These are phyloP conservation scores for Pichia sp. DNA, from an alignment of 1,139 yeast genomes.

Conservation along the genomic window DNA sequence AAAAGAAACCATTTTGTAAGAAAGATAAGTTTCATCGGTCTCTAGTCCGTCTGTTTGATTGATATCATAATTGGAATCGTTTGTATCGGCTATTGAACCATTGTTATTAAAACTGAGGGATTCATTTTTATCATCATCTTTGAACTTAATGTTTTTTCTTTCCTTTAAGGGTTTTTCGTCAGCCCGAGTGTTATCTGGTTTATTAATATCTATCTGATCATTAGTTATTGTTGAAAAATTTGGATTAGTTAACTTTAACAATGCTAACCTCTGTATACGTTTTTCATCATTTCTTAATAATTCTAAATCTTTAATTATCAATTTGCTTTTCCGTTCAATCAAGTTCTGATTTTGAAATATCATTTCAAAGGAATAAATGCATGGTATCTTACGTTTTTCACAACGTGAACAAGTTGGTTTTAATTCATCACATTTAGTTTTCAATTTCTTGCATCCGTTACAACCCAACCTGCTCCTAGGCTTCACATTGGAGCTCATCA, in stretches of 20 bases:
- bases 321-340: constrained; percentile 1
- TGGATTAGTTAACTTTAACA: background rate
- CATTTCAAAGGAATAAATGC: constrained; percentile 14
- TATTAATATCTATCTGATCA: background rate
- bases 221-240: background rate
- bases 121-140: background rate
- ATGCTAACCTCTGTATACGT: background rate
- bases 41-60: background rate
- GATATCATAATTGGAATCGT: no score
- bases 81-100: background rate
- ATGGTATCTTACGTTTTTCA: constrained; percentile 4
- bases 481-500: background rate
- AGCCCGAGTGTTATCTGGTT: background rate
- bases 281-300: constrained; percentile 4
- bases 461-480: constrained; percentile 15
- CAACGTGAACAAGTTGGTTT: constrained; percentile 14
- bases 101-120: background rate
- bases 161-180: background rate
- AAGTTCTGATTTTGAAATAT: constrained; percentile 13
- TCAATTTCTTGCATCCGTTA: constrained; percentile 12
- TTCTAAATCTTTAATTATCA: constrained; percentile 9
- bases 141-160: background rate
- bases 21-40: background rate
- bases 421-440: constrained; percentile 14
- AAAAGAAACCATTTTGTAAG: constrained; percentile 5